Evolutionary conservation across 495 filamentous ascomycete genomes (phyloP).

Genomic region (Cercophora sp.): DNA sequence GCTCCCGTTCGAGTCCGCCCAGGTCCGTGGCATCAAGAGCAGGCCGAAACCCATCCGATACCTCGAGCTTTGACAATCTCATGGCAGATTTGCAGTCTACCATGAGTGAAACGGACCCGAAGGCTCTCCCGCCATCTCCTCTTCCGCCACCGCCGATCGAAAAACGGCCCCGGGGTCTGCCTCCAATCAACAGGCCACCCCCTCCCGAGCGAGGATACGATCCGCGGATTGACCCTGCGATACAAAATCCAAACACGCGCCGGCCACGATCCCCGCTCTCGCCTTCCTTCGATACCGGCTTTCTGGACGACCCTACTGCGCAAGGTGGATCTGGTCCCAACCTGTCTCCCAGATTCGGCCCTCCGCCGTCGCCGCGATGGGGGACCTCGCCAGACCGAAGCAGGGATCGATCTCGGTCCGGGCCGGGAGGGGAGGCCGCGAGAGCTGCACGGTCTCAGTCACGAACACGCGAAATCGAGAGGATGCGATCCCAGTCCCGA

Average conservation of each 20-base stretch:
- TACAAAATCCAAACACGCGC: constrained; percentile 16
- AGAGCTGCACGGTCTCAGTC: constrained; percentile 8
- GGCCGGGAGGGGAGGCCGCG: too few species aligned
- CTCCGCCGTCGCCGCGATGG: constrained; percentile 18
- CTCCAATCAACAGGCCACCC: constrained; percentile 23
- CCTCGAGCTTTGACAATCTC: constrained; percentile 42
- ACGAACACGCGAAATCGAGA: constrained; percentile 7
- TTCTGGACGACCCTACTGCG: constrained; percentile 22
- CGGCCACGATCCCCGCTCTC: constrained; percentile 23
- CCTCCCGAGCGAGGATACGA: constrained; percentile 33
- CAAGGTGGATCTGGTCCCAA: constrained; percentile 8
- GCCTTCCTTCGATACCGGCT: constrained; percentile 14
- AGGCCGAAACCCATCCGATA: constrained; percentile 36
- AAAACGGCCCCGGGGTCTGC: constrained; percentile 15
- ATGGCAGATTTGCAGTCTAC: constrained; percentile 52
- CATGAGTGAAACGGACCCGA: constrained; percentile 35
- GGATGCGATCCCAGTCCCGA: background rate
- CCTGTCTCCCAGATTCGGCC: constrained; percentile 7
- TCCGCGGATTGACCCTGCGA: constrained; percentile 32
- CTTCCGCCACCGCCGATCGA: constrained; percentile 23
- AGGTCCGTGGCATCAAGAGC: constrained; percentile 38
- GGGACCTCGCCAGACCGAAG: constrained; percentile 17
- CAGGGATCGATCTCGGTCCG: background rate
- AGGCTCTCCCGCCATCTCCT: constrained; percentile 17
- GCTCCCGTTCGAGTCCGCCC: constrained; percentile 66